Evolutionary conservation across 2,329 filamentous ascomycete species (phyloP), one percentile per base, ranked within the genome.

Genomic region (Keithomyces neogunnii): DNA sequence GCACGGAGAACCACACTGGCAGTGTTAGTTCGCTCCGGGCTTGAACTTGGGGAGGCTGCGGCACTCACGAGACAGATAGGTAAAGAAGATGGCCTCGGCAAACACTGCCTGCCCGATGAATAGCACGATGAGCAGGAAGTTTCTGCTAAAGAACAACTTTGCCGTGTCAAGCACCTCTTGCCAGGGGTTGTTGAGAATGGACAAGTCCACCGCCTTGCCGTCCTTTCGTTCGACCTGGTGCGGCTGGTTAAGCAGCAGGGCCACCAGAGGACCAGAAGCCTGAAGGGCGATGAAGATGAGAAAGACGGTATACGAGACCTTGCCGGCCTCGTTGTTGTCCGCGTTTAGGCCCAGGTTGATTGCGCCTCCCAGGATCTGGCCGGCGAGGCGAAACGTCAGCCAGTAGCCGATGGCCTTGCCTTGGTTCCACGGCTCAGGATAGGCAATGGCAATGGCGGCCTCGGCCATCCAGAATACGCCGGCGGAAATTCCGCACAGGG

Each of bases 381-480:
- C 85, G 2, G 73, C 70, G 1, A 86, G 73, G 0, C 74, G 69
- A 56, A 70, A 78, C 0, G 70, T 74, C 3, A 88, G 72, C 86
- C 86, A 89, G 60, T 85, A 82, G 0, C 84, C 85, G 0, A 89
- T 69, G 19, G 82, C 80, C 13, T 76, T 76, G 0, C 82, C 84
- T 49, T 79, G 76, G 46, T 86, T 86, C 61, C 79, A 81, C 0
- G 84, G 83, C 58, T 89, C 85, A 0, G 85, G 85, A 56, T 89
- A 89, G 0, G 81, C 75, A 26, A 89, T 78, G 0, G 85, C 85
- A 51, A 89, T 86, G 0, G 86, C 85, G 1, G 83, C 83, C 66
- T 89, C 86, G 0, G 85, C 80, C 73, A 83, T 83, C 86, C 86
- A 89, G 65, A 89, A 89, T 0, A 89, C 72, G 0, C 86, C 86